Base-by-base conservation (phyloP, 2,329 filamentous ascomycete genomes). In the Helminthosporium solani region DNA sequence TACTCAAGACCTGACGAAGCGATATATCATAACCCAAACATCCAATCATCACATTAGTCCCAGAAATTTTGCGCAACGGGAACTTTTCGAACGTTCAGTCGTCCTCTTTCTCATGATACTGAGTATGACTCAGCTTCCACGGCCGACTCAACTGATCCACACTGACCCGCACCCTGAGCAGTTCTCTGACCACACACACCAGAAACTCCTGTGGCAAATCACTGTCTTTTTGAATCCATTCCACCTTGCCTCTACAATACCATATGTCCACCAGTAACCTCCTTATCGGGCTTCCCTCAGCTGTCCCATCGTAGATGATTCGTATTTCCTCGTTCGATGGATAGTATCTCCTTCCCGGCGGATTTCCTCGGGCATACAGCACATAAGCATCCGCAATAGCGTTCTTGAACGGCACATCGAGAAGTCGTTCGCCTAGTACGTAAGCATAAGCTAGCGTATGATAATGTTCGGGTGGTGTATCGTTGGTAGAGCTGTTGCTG, bases 221-320 rank as follows among this genome's bases (percentile, higher is more conserved):
- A 21, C 15, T 7, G 18, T 45, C 49, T 4, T 33, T 41, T 30
- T 53, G 45, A 7, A 58, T 28, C 55, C 55, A 58, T 23, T 56
- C 55, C 12, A 33, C 14, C 40, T 56, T 58, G 6, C 55, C 55
- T 16, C 55, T 44, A 12, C 40, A 53, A 34, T 42, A 40, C 54
- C 55, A 60, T 6, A 58, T 53, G 35, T 60, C 57, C 8, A 58
- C 46, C 8, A 60, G 38, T 12, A 60, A 38, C 46, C 49, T 34
- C 6, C 57, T 47, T 2, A 56, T 47, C 7, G 55, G 55, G 19
- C 48, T 41, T 2, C 31, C 37, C 21, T 54, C 51, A 1, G 23
- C 12, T 3, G 57, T 60, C 1, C 57, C 57, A 14, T 58, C 53
- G 34, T 56, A 60, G 27, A 56, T 38, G 31, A 52, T 47, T 11